Evolutionary conservation across 2,329 filamentous ascomycete genomes (phyloP).

Genomic region (Nothomitra cinnamomea): DNA sequence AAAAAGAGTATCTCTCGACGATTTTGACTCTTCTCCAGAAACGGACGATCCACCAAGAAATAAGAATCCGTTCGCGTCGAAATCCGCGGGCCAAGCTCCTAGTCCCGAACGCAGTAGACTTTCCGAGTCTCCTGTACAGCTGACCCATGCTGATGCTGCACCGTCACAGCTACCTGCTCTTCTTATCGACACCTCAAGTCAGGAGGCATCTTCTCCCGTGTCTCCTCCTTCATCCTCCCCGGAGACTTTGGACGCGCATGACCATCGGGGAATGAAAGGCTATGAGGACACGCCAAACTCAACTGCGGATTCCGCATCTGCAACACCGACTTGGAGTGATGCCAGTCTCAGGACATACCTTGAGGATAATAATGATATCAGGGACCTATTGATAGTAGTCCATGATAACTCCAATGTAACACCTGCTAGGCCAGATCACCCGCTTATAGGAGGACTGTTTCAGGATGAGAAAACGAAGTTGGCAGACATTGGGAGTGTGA

Average conservation of each 20-base stretch:
- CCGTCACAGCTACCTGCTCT: neutral
- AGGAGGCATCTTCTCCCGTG: neutral
- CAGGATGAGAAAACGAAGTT: slow-evolving; percentile 73
- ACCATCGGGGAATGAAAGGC: slow-evolving; percentile 18
- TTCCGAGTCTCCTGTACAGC: slow-evolving; percentile 51
- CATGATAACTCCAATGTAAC: slow-evolving; percentile 78
- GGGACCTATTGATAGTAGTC: slow-evolving; percentile 78
- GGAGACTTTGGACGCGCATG: slow-evolving; percentile 2
- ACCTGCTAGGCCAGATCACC: slow-evolving; percentile 69
- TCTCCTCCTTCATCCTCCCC: slow-evolving; percentile 2
- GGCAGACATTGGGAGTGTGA: slow-evolving; percentile 56
- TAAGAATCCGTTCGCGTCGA: neutral
- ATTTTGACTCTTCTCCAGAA: slow-evolving; percentile 44
- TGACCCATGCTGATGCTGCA: slow-evolving; percentile 1
- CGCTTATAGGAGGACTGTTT: slow-evolving; percentile 64
- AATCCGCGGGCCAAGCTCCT: neutral
- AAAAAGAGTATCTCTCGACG: slow-evolving; percentile 49
- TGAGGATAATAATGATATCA: slow-evolving; percentile 74
- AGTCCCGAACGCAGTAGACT: slow-evolving; percentile 25
- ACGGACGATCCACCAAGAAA: slow-evolving; percentile 7
- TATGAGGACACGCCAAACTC: slow-evolving; percentile 35
- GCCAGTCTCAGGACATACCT: slow-evolving; percentile 73
- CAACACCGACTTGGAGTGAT: slow-evolving; percentile 67
- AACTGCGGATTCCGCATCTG: slow-evolving; percentile 29
- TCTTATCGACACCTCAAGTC: neutral